These are phyloP conservation scores for Allium sativum DNA, from an alignment of 106 monocot genomes.

Conservation along the genomic window DNA sequence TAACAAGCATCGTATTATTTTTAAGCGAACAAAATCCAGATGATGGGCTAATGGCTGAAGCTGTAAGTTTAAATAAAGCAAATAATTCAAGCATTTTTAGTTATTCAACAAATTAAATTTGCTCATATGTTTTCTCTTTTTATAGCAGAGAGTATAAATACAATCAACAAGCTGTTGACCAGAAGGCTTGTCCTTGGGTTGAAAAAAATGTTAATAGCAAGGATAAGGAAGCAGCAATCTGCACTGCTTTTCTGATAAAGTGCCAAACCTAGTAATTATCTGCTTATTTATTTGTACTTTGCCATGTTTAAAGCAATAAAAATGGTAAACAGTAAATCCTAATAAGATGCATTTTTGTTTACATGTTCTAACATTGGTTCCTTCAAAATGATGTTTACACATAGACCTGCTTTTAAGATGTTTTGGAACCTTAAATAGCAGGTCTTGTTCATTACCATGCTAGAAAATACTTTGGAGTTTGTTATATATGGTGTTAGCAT, in stretches of 20 bases:
- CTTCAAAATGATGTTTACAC: too few relatives aligned
- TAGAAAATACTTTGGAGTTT: too few relatives aligned
- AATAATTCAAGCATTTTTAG: background rate
- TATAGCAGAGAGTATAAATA: conserved; percentile 95
- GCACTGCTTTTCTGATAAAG: background rate
- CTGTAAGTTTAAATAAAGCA: conserved; percentile 32
- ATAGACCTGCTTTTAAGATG: too few relatives aligned
- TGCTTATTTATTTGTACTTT: background rate
- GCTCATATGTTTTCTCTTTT: conserved; percentile 4
- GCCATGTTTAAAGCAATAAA: background rate
- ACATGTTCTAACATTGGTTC: too few relatives aligned
- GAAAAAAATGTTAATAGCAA: conserved; percentile 53
- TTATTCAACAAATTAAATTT: background rate
- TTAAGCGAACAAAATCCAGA: conserved; percentile 89
- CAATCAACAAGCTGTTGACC: conserved; percentile 62
- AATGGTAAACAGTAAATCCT: too few relatives aligned
- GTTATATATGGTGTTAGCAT: background rate
- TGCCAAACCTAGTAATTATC: conserved; percentile 7
- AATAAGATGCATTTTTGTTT: too few relatives aligned
- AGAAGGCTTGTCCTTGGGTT: conserved; percentile 70
- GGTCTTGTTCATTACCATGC: too few relatives aligned
- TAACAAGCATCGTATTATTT: conserved; percentile 76
- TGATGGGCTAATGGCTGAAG: conserved; percentile 93
- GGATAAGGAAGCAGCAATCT: conserved; percentile 11
- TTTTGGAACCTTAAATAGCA: too few relatives aligned